Evolutionary conservation across 805 yeast species (phyloP), one percentile per base, ranked within the genome.

Genomic region (Candida takata): DNA sequence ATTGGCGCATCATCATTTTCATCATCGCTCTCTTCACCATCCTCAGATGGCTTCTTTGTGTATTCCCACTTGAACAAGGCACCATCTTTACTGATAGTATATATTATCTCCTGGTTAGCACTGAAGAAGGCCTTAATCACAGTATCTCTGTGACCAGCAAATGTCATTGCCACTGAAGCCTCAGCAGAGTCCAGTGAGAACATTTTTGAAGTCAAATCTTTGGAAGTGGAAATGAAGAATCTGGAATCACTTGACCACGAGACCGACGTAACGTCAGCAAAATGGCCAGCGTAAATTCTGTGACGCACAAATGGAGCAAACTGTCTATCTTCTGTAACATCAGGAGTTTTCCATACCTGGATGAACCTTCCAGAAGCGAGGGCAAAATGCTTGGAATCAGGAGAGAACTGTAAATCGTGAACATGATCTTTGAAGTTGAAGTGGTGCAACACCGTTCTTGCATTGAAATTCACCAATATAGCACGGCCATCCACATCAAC

Each of bases 241-340:
- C 95, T 71, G 5, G 95, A 84, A 59, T 92, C 98, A 20, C 68
- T 69, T 1, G 97, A 85, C 97, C 97, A 92, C 3, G 84, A 69
- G 9, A 92, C 58, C 3, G 87, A 75, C 2, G 74, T 69, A 17
- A 92, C 75, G 48, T 85, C 94, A 34, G 78, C 79, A 55, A 77
- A 87, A 63, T 92, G 98, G 24, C 98, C 98, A 1, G 96, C 86
- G 51, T 87, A 87, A 7, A 84, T 74, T 52, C 95, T 69, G 59
- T 84, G 85, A 44, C 95, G 81, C 27, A 90, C 84, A 60, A 92
- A 92, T 12, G 98, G 98, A 1, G 96, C 92, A 68, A 92, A 92
- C 56, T 87, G 95, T 42, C 95, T 71, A 52, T 86, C 96, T 49
- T 84, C 92, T 7, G 76, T 63, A 17, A 68, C 65, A 31, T 74